Evolutionary conservation across 176 grass and related monocot species (phyloP).

Genomic region (Triticum turgidum): DNA sequence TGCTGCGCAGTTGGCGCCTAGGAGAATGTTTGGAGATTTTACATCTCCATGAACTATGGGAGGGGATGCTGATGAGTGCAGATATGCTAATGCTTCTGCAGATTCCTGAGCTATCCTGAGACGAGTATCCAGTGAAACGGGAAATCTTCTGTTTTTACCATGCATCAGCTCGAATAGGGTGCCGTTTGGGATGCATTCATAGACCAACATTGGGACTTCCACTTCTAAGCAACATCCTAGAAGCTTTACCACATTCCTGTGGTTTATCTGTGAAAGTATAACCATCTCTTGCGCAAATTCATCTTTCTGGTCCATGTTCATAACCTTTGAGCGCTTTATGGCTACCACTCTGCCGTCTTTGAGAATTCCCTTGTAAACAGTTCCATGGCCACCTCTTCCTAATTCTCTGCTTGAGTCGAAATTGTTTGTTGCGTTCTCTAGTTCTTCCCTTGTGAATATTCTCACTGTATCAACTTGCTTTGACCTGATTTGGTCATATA

Average conservation of each 20-base stretch:
- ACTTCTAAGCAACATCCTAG: slow-evolving; percentile 35
- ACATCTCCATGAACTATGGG: slow-evolving; percentile 32
- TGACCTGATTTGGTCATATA: slow-evolving; percentile 39
- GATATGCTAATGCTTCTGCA: slow-evolving; percentile 33
- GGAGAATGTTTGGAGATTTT: slow-evolving; percentile 35
- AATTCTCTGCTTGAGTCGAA: slow-evolving; percentile 29
- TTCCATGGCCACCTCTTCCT: slow-evolving; percentile 23
- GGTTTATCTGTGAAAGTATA: slow-evolving; percentile 38
- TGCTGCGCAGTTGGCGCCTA: slow-evolving; percentile 19
- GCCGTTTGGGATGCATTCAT: slow-evolving; percentile 25
- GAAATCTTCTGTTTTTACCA: neutral
- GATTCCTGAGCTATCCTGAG: slow-evolving; percentile 30
- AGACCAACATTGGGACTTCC: slow-evolving; percentile 27
- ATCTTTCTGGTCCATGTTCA: slow-evolving; percentile 30
- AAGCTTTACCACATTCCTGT: slow-evolving; percentile 31
- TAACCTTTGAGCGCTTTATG: slow-evolving; percentile 40
- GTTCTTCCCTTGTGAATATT: slow-evolving; percentile 19
- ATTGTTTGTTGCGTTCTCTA: slow-evolving; percentile 29
- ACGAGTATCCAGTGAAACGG: slow-evolving; percentile 1
- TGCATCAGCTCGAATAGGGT: slow-evolving; percentile 20
- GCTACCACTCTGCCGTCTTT: slow-evolving; percentile 25
- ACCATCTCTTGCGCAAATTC: slow-evolving; percentile 39
- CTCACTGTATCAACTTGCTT: slow-evolving; percentile 36
- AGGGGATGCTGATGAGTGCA: slow-evolving; percentile 16
- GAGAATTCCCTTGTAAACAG: slow-evolving; percentile 36